Conservation (phyloP, 768 basidiomycete genomes). For the Pholiota conissans region DNA sequence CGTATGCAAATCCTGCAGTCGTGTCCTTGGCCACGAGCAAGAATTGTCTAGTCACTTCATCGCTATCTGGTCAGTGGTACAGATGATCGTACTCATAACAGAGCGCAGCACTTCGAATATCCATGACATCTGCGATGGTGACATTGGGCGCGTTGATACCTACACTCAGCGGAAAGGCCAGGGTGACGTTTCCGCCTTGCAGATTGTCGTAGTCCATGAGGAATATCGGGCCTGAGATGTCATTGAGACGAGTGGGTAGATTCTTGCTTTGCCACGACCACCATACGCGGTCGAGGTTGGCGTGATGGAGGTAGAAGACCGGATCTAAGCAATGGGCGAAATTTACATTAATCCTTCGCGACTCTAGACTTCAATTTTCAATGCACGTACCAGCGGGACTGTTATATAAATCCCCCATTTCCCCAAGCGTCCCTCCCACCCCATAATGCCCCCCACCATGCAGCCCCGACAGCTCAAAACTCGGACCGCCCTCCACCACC, state of each 20-base stretch:
- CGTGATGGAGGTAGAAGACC: slow-evolving; percentile 40
- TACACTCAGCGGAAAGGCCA: slow-evolving; percentile 20
- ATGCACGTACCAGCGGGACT: slow-evolving; percentile 7
- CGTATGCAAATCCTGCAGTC: no score
- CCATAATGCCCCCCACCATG: slow-evolving; percentile 8
- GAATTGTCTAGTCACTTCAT: no score
- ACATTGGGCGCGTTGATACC: slow-evolving; percentile 19
- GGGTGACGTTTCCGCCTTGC: slow-evolving; percentile 21
- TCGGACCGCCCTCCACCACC: neutral
- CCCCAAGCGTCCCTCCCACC: slow-evolving; percentile 5
- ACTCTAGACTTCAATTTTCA: no score
- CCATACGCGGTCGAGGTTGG: slow-evolving; percentile 40
- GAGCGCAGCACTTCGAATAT: slow-evolving; percentile 14
- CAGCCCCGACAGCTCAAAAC: neutral
- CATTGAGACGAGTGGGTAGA: slow-evolving; percentile 13
- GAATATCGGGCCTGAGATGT: slow-evolving; percentile 23
- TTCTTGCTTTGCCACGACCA: slow-evolving; percentile 33
- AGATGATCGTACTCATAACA: slow-evolving; percentile 21
- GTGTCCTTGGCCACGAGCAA: no score
- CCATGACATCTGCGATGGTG: slow-evolving; percentile 24
- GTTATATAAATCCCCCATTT: slow-evolving; percentile 5
- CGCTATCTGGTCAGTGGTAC: neutral
- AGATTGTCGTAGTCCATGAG: slow-evolving; percentile 19
- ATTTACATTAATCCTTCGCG: no score
- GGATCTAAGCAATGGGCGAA: slow-evolving; percentile 35